Conservation (phyloP, 208 protist genomes). For the Naegleria fowleri region DNA sequence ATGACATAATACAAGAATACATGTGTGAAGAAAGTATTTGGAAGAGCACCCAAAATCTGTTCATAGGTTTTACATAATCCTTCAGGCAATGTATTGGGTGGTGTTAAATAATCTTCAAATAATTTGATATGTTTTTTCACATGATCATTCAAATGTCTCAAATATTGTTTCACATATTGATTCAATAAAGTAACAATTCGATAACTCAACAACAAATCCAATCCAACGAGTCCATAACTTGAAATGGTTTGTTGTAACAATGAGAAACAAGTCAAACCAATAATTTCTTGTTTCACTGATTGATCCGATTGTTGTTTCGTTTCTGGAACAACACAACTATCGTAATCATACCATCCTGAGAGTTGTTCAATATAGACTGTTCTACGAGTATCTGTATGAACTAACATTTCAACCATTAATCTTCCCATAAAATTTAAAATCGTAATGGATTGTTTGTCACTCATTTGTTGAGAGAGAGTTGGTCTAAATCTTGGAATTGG, state of each 20-base stretch:
- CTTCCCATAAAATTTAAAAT: conserved; percentile 73
- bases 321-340: neutral
- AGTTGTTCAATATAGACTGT: conserved; percentile 71
- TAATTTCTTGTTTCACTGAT: conserved; percentile 47
- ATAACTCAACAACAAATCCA: conserved; percentile 30
- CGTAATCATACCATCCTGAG: conserved; percentile 70
- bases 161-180: neutral
- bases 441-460: neutral
- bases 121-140: neutral
- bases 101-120: conserved; percentile 41
- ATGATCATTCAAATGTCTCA: neutral
- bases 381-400: conserved; percentile 63
- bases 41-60: neutral
- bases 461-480: conserved; percentile 47
- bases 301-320: neutral
- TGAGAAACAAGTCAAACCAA: conserved; percentile 75
- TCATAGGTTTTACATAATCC: neutral
- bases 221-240: conserved; percentile 54
- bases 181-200: neutral
- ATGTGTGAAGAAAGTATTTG: neutral
- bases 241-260: conserved; percentile 70
- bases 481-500: conserved; percentile 80
- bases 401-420: conserved; percentile 75
- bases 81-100: conserved; percentile 10
- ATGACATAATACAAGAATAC: neutral